Conservation (phyloP, 1,284 basidiomycete species). For the Cryptococcus deneoformans region DNA sequence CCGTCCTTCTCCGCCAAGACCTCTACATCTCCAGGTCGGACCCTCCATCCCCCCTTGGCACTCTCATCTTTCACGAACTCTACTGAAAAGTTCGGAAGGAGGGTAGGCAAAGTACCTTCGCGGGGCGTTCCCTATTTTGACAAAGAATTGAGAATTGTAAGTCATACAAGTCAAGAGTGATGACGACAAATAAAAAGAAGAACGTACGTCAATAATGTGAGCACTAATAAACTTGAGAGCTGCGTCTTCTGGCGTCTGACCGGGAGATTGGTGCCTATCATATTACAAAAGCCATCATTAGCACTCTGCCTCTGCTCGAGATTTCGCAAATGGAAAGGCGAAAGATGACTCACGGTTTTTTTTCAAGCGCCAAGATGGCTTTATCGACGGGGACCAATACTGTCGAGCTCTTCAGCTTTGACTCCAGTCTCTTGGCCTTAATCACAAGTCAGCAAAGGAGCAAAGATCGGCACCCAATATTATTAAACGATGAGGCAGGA, state of each 20-base stretch:
- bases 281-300: slow-evolving; percentile 3
- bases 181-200: not conserved
- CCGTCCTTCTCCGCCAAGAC: slow-evolving; percentile 38
- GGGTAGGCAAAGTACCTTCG: slow-evolving; percentile 8
- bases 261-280: slow-evolving; percentile 18
- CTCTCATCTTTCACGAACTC: slow-evolving; percentile 22
- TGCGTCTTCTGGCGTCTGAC: slow-evolving; percentile 16
- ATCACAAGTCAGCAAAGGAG: not conserved
- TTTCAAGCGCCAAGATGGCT: slow-evolving; percentile 37
- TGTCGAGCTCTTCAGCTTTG: slow-evolving; percentile 28
- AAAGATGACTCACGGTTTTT: slow-evolving; percentile 9
- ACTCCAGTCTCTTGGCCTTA: slow-evolving; percentile 20
- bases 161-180: not conserved
- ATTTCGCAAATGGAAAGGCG: not conserved
- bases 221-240: slow-evolving; percentile 39
- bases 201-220: slow-evolving; percentile 40
- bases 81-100: slow-evolving; percentile 26
- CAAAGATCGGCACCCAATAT: not conserved
- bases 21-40: slow-evolving; percentile 40
- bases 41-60: slow-evolving; percentile 21
- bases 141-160: not conserved
- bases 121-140: not conserved
- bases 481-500: not conserved
- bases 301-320: not conserved
- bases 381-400: slow-evolving; percentile 45